Conservation (phyloP, 2,329 filamentous ascomycete genomes). For the Colletotrichum spaethianum region DNA sequence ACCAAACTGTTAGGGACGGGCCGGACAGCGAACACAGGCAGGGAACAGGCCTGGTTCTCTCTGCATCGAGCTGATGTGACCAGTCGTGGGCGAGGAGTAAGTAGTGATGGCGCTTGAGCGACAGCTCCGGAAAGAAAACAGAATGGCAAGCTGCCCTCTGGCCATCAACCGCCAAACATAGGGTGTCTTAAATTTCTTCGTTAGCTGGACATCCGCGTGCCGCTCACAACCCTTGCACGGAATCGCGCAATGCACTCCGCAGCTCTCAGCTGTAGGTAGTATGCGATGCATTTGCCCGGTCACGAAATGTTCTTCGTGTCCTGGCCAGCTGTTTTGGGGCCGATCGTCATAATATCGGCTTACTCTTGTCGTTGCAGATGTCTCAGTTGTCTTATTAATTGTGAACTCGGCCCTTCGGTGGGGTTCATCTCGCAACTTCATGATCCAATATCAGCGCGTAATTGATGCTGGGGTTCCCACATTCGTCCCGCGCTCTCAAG, state of each 20-base stretch:
- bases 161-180: background rate
- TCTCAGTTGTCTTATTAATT: conserved; percentile 33
- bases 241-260: conserved; percentile 1
- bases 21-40: conserved; percentile 41
- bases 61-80: conserved; percentile 9
- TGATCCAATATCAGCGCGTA: conserved; percentile 13
- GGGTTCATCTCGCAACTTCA: conserved; percentile 35
- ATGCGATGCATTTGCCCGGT: conserved; percentile 6
- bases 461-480: conserved; percentile 2
- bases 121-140: background rate
- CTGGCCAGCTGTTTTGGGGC: background rate
- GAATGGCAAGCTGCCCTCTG: background rate
- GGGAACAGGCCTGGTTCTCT: conserved; percentile 34
- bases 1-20: conserved; percentile 41
- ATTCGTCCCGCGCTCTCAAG: background rate
- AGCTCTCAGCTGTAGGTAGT: conserved; percentile 5
- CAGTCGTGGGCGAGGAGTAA: background rate
- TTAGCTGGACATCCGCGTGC: background rate
- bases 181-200: background rate
- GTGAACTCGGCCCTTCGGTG: conserved; percentile 25
- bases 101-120: conserved; percentile 13
- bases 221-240: background rate
- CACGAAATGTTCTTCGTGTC: background rate
- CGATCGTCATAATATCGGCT: conserved; percentile 24
- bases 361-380: conserved; percentile 26